Evolutionary conservation across 108 stramenopile species (phyloP).

Genomic region (Aurantiochytrium sp.): DNA sequence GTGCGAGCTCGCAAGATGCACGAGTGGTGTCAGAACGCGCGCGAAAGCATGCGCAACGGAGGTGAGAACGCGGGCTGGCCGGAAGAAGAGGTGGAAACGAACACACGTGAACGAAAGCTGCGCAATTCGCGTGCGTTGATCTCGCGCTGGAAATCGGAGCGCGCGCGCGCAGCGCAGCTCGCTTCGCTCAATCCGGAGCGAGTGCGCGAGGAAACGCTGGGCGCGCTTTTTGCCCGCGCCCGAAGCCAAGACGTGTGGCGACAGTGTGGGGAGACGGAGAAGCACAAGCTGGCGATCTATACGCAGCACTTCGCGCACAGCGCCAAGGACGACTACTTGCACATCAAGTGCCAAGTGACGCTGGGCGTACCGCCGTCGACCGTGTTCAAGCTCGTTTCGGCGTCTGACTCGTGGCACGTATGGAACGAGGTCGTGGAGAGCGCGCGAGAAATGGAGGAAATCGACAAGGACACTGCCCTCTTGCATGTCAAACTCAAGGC

Average conservation of each 20-base stretch:
- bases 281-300: not conserved
- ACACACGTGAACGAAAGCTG: not conserved
- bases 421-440: not conserved
- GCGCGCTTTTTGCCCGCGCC: not conserved
- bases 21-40: not conserved
- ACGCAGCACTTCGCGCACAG: not conserved
- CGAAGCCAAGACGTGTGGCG: not conserved
- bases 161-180: not conserved
- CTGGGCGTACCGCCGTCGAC: not conserved
- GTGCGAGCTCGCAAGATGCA: not conserved
- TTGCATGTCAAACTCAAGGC: not conserved
- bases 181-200: not conserved
- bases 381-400: not conserved
- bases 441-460: not conserved
- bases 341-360: not conserved
- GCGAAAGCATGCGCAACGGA: not conserved
- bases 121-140: not conserved
- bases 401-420: not conserved
- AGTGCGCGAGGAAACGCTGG: not conserved
- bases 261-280: not conserved
- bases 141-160: not conserved
- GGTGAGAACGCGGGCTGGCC: not conserved
- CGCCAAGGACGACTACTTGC: not conserved
- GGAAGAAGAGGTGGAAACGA: not conserved
- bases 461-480: not conserved